phyloP scores from a whole-genome alignment of 257 asterid species.

The Solanum lycopersicoides region DNA sequence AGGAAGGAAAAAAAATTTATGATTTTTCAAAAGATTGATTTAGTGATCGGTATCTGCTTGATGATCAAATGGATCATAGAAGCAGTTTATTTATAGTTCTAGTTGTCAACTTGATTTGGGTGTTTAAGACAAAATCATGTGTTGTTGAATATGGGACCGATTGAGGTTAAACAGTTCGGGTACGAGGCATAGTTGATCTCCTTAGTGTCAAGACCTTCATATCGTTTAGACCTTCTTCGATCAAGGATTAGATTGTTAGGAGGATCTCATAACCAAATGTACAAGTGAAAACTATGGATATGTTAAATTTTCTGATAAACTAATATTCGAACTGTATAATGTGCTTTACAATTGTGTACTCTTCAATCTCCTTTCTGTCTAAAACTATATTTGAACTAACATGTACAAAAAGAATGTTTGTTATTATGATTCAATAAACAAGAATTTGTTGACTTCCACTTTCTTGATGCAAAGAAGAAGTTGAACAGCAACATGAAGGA shows the following conservation, averaged over 20 bases:
- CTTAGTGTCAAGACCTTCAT: too few relatives aligned
- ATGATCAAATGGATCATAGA: not conserved
- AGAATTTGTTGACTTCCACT: not conserved
- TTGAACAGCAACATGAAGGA: not conserved
- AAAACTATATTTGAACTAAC: not conserved
- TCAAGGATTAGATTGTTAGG: too few relatives aligned
- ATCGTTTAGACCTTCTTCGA: too few relatives aligned
- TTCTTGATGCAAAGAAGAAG: not conserved
- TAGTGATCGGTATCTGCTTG: not conserved
- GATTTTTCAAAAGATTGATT: not conserved
- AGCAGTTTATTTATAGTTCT: not conserved
- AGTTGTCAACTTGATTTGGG: not conserved
- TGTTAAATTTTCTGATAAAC: not conserved
- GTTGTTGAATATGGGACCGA: not conserved
- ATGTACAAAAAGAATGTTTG: not conserved
- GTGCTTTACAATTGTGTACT: not conserved
- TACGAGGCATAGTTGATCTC: too few relatives aligned
- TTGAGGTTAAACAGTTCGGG: not conserved
- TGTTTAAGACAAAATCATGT: not conserved
- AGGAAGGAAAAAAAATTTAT: not conserved
- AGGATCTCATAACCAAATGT: too few relatives aligned
- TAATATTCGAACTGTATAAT: not conserved
- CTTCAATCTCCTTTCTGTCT: not conserved
- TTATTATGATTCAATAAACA: not conserved
- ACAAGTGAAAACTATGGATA: too few relatives aligned